Percentiles rank a stretch among this genome's conserved stretches.
phyloP scores from a whole-genome alignment of 768 basidiomycete species.

The Hericium rajendrae region DNA sequence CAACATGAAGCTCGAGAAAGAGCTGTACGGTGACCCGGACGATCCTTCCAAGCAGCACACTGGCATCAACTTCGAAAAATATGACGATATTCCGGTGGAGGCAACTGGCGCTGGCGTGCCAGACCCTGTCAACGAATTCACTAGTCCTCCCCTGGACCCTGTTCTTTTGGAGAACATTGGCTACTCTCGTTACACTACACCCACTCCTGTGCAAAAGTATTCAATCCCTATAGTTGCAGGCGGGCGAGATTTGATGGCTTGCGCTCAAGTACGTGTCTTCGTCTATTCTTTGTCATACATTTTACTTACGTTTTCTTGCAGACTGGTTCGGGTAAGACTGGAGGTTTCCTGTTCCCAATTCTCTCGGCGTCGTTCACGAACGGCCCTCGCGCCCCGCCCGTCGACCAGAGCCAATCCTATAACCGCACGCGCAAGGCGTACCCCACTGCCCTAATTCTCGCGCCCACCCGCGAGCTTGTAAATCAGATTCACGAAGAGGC shows the following conservation, averaged over 20 bases:
- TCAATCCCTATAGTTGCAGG: slow-evolving; percentile 95
- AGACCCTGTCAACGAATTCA: slow-evolving; percentile 84
- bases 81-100: slow-evolving; percentile 99
- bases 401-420: slow-evolving; percentile 31
- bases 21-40: slow-evolving; percentile 83
- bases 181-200: slow-evolving; percentile 86
- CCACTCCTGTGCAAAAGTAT: slow-evolving; percentile 99
- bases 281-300: slow-evolving; percentile 6
- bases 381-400: slow-evolving; percentile 71
- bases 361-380: slow-evolving; percentile 82
- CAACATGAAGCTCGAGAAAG: slow-evolving; percentile 88
- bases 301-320: slow-evolving; percentile 25
- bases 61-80: slow-evolving; percentile 99
- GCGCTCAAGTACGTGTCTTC: slow-evolving; percentile 63
- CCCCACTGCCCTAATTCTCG: slow-evolving; percentile 94
- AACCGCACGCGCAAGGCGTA: slow-evolving; percentile 84
- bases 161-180: slow-evolving; percentile 93
- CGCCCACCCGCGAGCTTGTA: slow-evolving; percentile 96
- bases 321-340: slow-evolving; percentile 99
- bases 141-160: slow-evolving; percentile 81
- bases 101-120: slow-evolving; percentile 97
- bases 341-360: slow-evolving; percentile 98
- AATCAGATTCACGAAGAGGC: slow-evolving; percentile 99
- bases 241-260: slow-evolving; percentile 88
- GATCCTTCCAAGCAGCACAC: slow-evolving; percentile 88